phyloP scores from a whole-genome alignment of 2,329 filamentous ascomycete genomes.

The Ophiostoma populinum region DNA sequence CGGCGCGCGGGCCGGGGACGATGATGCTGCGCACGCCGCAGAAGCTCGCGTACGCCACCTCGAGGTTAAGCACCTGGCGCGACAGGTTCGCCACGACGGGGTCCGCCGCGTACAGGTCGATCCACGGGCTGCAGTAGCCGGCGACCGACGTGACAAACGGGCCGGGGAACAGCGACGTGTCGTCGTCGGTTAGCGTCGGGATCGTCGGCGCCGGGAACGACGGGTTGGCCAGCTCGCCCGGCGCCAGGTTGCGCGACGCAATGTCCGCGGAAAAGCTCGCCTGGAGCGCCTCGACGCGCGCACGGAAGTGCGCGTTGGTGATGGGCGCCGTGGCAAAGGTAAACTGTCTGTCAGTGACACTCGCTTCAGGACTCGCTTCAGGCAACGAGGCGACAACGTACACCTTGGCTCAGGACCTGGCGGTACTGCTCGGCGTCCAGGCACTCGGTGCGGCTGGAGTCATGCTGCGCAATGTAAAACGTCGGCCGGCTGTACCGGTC shows the following conservation, averaged over 20 bases:
- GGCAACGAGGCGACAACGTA: slow-evolving; percentile 30
- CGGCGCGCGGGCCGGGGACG: slow-evolving; percentile 55
- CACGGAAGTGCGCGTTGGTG: slow-evolving; percentile 56
- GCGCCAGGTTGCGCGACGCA: slow-evolving; percentile 17
- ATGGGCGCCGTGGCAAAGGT: slow-evolving; percentile 64
- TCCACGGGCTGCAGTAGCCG: slow-evolving; percentile 76
- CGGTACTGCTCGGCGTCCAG: slow-evolving; percentile 47
- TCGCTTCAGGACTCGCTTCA: too few species aligned
- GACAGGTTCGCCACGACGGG: slow-evolving; percentile 74
- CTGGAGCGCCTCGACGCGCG: slow-evolving; percentile 46
- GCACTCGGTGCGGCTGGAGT: slow-evolving; percentile 41
- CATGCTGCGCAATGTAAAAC: slow-evolving; percentile 62
- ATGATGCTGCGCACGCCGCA: slow-evolving; percentile 76
- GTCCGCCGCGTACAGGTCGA: slow-evolving; percentile 71
- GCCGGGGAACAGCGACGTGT: slow-evolving; percentile 56
- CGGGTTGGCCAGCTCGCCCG: slow-evolving; percentile 25
- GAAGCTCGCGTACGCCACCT: slow-evolving; percentile 89
- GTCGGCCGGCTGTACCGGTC: slow-evolving; percentile 18
- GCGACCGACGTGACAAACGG: slow-evolving; percentile 56
- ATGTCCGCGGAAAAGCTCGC: slow-evolving; percentile 33
- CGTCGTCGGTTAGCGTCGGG: slow-evolving; percentile 57
- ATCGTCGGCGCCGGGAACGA: slow-evolving; percentile 37
- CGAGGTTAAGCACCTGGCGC: slow-evolving; percentile 74
- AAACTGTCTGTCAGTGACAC: slow-evolving; percentile 38
- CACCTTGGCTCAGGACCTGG: slow-evolving; percentile 50